Percentiles rank a stretch among this genome's conserved stretches.
phyloP scores from a whole-genome alignment of 371 early-diverging fungal species.

The Haplosporangium sp. region DNA sequence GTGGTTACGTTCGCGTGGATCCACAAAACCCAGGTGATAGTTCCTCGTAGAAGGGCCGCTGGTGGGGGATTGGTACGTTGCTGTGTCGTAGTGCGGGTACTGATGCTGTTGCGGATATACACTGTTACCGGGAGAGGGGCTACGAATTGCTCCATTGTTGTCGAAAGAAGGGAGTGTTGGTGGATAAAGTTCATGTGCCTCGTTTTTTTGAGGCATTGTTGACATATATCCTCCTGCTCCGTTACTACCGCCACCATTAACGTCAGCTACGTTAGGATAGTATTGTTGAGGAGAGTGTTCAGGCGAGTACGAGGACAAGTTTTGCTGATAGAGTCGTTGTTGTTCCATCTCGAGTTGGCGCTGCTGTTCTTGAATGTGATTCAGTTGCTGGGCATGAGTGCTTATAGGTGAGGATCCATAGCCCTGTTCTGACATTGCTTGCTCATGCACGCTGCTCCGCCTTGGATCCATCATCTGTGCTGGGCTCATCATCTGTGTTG shows the following conservation, averaged over 20 bases:
- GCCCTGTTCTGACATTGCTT: conserved; percentile 3
- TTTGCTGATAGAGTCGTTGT: conserved; percentile 48
- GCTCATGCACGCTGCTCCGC: conserved; percentile 3
- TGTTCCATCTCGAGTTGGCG: conserved; percentile 46
- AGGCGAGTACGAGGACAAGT: conserved; percentile 34
- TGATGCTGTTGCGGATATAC: conserved; percentile 18
- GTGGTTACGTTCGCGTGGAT: conserved; percentile 39
- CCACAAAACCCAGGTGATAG: conserved; percentile 42
- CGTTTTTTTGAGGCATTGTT: conserved; percentile 13
- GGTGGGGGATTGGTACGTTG: conserved; percentile 23
- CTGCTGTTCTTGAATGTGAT: conserved; percentile 45
- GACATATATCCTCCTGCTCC: conserved; percentile 8
- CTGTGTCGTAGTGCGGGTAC: conserved; percentile 20
- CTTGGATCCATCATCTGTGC: too few species aligned
- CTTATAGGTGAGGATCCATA: conserved; percentile 6
- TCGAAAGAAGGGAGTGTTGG: conserved; percentile 23
- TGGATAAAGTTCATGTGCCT: conserved; percentile 40
- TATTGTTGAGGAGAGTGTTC: conserved; percentile 27
- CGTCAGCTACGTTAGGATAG: conserved; percentile 22
- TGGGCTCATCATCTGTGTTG: too few species aligned
- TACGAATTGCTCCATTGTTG: not conserved
- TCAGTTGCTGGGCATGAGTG: conserved; percentile 24
- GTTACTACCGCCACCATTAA: conserved; percentile 5
- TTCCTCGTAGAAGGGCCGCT: conserved; percentile 15
- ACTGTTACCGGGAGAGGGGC: conserved; percentile 5